Evolutionary conservation across 1,284 basidiomycete genomes (phyloP).

Genomic region (Cryptococcus neoformans): DNA sequence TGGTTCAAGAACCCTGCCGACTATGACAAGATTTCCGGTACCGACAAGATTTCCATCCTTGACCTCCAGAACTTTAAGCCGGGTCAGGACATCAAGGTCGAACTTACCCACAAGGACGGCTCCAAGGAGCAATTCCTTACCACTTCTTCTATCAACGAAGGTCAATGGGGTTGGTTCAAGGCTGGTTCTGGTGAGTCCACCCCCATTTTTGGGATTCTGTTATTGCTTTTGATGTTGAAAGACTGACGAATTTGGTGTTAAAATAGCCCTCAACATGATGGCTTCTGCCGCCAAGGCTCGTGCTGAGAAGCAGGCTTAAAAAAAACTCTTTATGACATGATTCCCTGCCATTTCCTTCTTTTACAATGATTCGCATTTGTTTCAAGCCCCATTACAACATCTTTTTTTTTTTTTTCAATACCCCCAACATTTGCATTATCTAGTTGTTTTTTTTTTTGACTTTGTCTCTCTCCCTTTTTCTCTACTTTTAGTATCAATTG

Average conservation of each 20-base stretch:
- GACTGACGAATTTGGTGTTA: not conserved
- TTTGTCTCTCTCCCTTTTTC: not conserved
- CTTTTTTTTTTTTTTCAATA: not conserved
- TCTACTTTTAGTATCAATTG: not conserved
- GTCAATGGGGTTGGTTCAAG: conserved; percentile 94
- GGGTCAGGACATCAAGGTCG: conserved; percentile 80
- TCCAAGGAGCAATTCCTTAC: conserved; percentile 59
- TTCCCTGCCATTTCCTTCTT: not conserved
- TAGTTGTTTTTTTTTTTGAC: not conserved
- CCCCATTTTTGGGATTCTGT: not conserved
- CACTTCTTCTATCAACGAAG: conserved; percentile 52
- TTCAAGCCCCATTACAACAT: not conserved
- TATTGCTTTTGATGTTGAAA: not conserved
- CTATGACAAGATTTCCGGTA: conserved; percentile 82
- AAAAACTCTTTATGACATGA: not conserved
- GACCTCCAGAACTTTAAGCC: conserved; percentile 80
- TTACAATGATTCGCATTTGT: not conserved
- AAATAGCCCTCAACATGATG: conserved; percentile 47
- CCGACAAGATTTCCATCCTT: conserved; percentile 78
- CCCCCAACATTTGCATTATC: conserved; percentile 1
- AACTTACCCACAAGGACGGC: conserved; percentile 78
- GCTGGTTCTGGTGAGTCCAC: conserved; percentile 69
- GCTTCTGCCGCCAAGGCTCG: conserved; percentile 35
- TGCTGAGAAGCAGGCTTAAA: conserved; percentile 7
- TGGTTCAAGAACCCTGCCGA: conserved; percentile 84